Conservation (phyloP, 768 basidiomycete species). For the Xerocomus brunneocitrinus region DNA sequence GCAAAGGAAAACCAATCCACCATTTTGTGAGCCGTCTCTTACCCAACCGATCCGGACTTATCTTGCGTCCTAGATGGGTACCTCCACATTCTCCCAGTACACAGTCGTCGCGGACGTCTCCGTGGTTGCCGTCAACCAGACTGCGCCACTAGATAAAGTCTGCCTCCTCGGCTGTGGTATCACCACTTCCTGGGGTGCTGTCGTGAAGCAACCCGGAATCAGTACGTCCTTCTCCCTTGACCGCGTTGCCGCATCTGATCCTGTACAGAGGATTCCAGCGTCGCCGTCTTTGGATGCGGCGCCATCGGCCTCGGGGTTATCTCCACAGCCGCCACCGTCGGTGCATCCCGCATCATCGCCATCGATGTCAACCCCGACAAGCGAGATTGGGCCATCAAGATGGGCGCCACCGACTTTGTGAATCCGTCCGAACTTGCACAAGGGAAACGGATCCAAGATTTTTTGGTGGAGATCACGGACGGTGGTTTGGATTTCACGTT, state of each 20-base stretch:
- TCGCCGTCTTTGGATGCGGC: constrained; percentile 95
- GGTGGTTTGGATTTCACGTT: constrained; percentile 97
- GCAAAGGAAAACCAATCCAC: constrained; percentile 79
- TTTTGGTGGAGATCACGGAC: constrained; percentile 89
- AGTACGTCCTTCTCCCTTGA: constrained; percentile 40
- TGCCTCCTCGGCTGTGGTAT: constrained; percentile 96
- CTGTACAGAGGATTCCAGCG: constrained; percentile 66
- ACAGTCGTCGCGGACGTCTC: constrained; percentile 98
- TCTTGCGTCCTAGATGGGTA: constrained; percentile 76
- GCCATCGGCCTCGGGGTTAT: constrained; percentile 95
- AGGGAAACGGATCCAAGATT: constrained; percentile 83
- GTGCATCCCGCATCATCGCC: constrained; percentile 87
- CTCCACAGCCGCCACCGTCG: constrained; percentile 70
- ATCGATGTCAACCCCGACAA: constrained; percentile 86
- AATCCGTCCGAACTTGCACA: constrained; percentile 72
- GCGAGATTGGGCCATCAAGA: constrained; percentile 83
- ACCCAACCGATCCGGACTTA: background rate
- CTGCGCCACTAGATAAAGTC: constrained; percentile 92
- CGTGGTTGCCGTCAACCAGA: constrained; percentile 81
- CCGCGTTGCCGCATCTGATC: background rate
- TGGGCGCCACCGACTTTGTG: constrained; percentile 94
- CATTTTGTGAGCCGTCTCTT: constrained; percentile 70
- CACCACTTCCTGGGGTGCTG: constrained; percentile 98
- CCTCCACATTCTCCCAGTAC: constrained; percentile 99
- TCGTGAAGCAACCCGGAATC: constrained; percentile 85